Conservation (phyloP, 129 eudicot genomes). For the Helianthus tuberosus region DNA sequence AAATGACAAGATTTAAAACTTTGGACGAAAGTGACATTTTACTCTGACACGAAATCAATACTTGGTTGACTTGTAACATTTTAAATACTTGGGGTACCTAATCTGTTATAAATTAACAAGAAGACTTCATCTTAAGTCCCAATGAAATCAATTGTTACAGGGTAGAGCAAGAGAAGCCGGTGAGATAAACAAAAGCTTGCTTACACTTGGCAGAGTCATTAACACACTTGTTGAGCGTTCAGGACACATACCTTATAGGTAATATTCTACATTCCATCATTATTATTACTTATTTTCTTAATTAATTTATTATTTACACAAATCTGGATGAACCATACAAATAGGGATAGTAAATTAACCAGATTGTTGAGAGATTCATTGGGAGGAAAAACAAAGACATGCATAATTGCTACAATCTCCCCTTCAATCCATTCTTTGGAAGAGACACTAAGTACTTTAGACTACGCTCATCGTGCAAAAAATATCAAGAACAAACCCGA, state of each 20-base stretch:
- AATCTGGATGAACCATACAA: neutral
- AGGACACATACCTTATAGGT: conserved; percentile 98
- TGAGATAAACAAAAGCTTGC: conserved; percentile 96
- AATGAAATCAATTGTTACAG: conserved; percentile 40
- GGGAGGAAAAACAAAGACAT: conserved; percentile 99
- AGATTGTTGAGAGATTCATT: conserved; percentile 94
- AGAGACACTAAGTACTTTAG: conserved; percentile 95
- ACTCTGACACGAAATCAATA: neutral
- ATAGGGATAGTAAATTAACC: conserved; percentile 94
- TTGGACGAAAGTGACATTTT: too few relatives aligned
- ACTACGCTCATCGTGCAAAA: conserved; percentile 95
- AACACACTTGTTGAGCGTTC: conserved; percentile 96
- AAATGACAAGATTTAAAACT: too few relatives aligned
- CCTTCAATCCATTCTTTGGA: conserved; percentile 91
- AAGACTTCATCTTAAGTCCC: neutral
- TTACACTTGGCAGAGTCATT: conserved; percentile 94
- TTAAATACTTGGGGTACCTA: neutral
- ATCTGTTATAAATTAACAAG: neutral
- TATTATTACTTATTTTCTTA: neutral
- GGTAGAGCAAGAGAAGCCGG: conserved; percentile 99
- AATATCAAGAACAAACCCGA: conserved; percentile 98
- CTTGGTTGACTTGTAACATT: neutral
- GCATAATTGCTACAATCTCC: conserved; percentile 94
- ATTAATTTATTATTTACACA: neutral
- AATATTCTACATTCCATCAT: conserved; percentile 3